Base-by-base conservation (phyloP, 2,329 filamentous ascomycete genomes). In the Phaeosphaeria sp. region DNA sequence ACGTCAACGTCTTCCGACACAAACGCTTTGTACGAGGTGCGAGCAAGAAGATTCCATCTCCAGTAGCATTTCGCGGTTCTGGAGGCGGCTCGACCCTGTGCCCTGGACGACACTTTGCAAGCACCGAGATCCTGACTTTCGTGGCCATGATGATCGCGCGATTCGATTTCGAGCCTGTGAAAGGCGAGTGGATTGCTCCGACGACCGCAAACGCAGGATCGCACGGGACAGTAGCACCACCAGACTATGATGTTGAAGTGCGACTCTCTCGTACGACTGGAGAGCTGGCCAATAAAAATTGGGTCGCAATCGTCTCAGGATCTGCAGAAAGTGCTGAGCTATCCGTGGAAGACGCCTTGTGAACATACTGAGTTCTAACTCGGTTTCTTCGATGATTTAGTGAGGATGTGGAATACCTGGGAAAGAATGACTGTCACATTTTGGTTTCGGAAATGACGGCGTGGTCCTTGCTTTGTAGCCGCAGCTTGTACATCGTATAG, bases 261-360 rank as follows among this genome's bases (percentile, higher is more conserved):
- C 6, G 40, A 15, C 40, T 62, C 21, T 42, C 45, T 11, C 43
- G 30, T 1, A 48, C 18, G 36, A 22, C n/a, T 2, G 51, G 53
- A 20, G 48, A 55, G 17, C n/a, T 56, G 27, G 49, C 48, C 22
- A 47, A 36, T 0, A 57, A 59, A 48, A 53, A 46, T 30, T 61
- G 61, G 61, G 55, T 57, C 47, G 54, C 56, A 18, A 30, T 57
- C 17, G 6, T 65, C 68, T 36, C 72, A 82, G 79, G 49, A 78
- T 73, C 69, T 83, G 81, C 69, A 83, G 81, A 72, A 20, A 17
- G 22, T 22, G 24, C 20, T 5, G 20, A 47, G 21, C 9, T 47
- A 7, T 47, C 44, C 2, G 44, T 47, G 9, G 44, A 47, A 27
- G 44, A 55, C 13, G 30, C 30, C 13, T 6, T 36, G 6, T 36